Evolutionary conservation across 768 basidiomycete genomes (phyloP), one percentile per base, ranked within the genome.

Genomic region (Lactifluus volemus): DNA sequence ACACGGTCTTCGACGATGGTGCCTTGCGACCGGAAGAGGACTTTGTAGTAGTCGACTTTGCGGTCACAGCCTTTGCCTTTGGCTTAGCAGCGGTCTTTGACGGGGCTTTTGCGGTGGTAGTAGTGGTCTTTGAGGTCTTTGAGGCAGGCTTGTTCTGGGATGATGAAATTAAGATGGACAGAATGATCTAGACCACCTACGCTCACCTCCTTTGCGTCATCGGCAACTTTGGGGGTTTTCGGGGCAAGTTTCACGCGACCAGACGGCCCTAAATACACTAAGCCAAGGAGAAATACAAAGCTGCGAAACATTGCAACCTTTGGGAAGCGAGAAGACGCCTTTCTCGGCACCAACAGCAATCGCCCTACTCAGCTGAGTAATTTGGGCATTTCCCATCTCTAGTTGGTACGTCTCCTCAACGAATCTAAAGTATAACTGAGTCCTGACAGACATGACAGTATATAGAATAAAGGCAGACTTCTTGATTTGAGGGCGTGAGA

Each of bases 401-500:
- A 97, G 77, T 68, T 85, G 84, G 79, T 94, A 97, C 67, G 79
- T 84, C 59, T 81, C 78, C 74, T 92, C 92, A 58, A 97, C 86
- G 73, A 75, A 97, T 78, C 92, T 94, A 49, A 47, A 58, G 10
- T 32, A 53, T 32, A 49, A 56, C 54, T 63, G 38, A 62, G 55
- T 36, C 39, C 47, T 19, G 30, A 29, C 19, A 45, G 39, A 62
- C 17, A 17, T n/a, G 29, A 48, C 25, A 30, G 41, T 53, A 63
- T 57, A 64, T 38, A 30, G 47, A 44, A 44, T 48, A 57, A 51
- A 67, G 61, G 78, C 81, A 67, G 65, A 95, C 89, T 91, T 96
- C 84, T 97, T 97, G 77, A 97, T 94, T 69, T 86, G 82, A 57
- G 86, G 89, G 51, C 95, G 86, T 67, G 92, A 95, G 63, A 95